Percentiles rank a stretch among this genome's conserved stretches.
Conservation (phyloP, 2,329 filamentous ascomycete genomes). For the Beauveria scarabaeidicola region DNA sequence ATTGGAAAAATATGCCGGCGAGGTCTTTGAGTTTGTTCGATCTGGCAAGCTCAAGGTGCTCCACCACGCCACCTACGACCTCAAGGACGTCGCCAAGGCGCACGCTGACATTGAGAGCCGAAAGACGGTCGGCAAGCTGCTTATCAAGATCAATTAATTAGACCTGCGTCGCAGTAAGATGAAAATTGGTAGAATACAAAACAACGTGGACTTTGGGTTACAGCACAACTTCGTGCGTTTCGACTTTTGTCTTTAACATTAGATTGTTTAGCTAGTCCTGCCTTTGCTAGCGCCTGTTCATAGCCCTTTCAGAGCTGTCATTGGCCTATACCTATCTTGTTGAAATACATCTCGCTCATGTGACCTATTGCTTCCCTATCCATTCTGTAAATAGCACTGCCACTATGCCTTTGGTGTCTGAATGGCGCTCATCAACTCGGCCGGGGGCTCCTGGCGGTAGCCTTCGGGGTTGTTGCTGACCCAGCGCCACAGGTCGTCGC, state of each 20-base stretch:
- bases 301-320: not conserved
- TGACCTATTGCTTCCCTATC: slow-evolving; percentile 14
- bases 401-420: slow-evolving; percentile 32
- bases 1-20: slow-evolving; percentile 58
- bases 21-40: slow-evolving; percentile 65
- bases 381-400: slow-evolving; percentile 7
- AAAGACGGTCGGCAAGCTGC: slow-evolving; percentile 75
- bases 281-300: not conserved
- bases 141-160: slow-evolving; percentile 54
- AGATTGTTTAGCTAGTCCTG: not conserved
- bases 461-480: slow-evolving; percentile 94
- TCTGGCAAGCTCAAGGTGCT: slow-evolving; percentile 62
- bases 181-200: not conserved
- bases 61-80: slow-evolving; percentile 68
- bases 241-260: not conserved
- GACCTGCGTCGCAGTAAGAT: no score
- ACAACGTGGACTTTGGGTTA: not conserved
- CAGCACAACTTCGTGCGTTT: not conserved
- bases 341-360: slow-evolving; percentile 10
- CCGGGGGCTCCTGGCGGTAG: slow-evolving; percentile 84
- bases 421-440: slow-evolving; percentile 62
- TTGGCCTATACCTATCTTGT: not conserved
- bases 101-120: slow-evolving; percentile 73
- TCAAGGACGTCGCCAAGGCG: slow-evolving; percentile 63
- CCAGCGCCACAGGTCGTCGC: slow-evolving; percentile 93